Base-by-base conservation (phyloP, 1,284 basidiomycete genomes). In the Irpex rosettiformis region DNA sequence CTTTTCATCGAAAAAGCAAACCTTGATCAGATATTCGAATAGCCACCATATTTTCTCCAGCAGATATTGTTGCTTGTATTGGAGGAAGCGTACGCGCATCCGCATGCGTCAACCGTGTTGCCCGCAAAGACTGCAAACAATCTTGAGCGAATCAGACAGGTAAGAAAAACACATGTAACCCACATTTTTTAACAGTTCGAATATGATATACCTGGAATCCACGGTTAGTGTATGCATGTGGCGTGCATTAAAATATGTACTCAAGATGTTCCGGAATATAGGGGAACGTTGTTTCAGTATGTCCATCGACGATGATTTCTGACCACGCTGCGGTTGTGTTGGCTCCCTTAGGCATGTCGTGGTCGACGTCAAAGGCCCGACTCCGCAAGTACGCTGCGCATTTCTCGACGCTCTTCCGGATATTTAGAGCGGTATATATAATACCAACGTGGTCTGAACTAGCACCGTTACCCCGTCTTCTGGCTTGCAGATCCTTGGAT, bases 201-300 rank as follows among this genome's bases (percentile, higher is more conserved):
- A 95, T 11, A 95, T 73, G 59, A 96, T 91, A 69, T 95, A 96
- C 70, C 89, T 91, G 61, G 10, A 54, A 16, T 24, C 40, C 3
- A 61, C 27, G 10, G 52, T 54, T 11, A 57, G 22, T n/a, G 3
- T 49, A 42, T 21, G 8, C 42, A 5, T n/a, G 40, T 33, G 11
- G 16, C 49, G 55, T n/a, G 25, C 58, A 22, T 45, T 48, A 16
- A 52, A 13, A 27, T 28, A 72, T 82, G 68, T 64, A 90, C 86
- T 93, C 94, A 53, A 96, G 77, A 72, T 96, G 94, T 69, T 95
- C 93, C 40, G 85, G 82, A 62, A 96, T 93, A 70, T 95, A 96
- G 1, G 93, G 79, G 72, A 96, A 94, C 58, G 76, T 83, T 2
- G 85, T 86, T 48, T 86, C 81, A 24, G 85, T 64, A 67, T 93